Evolutionary conservation across 306 rosid species (phyloP), one percentile per base, ranked within the genome.

Genomic region (Rosa lucieae): DNA sequence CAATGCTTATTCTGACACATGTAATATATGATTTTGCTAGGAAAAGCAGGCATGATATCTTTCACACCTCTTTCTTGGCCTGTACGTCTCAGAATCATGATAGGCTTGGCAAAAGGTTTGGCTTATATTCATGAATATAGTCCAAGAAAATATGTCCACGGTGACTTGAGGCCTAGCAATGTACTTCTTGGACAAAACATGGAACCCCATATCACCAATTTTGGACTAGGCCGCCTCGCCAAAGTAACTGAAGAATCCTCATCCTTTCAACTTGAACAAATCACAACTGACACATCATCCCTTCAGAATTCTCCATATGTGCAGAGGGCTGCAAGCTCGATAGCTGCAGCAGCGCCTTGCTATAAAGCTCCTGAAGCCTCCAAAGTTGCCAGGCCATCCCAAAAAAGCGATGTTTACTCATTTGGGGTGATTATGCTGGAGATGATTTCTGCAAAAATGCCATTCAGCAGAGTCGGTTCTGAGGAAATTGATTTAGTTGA

Each of bases 381-480:
- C 52, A 92, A 91, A 82, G 84, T 86, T 61, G 88, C 91, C 89
- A 92, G 92, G 82, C 99, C 99, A 69, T 92, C 99, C 0, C 97
- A 94, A 87, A 94, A 94, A 80, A 91, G 97, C 97, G 97, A 94
- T 67, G 91, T 88, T 49, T 92, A 91, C 79, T 92, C 99, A 14
- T 92, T 82, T 52, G 99, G 99, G 51, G 99, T 92, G 88, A 89
- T 92, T 70, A 79, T 94, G 67, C 86, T 94, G 17, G 97, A 91
- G 76, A 89, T 94, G 88, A 92, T 94, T 77, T 86, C 95, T 2
- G 97, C 93, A 70, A 81, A 90, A 79, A 78, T 87, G 79, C 90
- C 98, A 0, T 76, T 92, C 32, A 85, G 87, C 65, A 92, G 83
- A 70, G 86, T 84, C 68, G 96, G 94, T 48, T 81, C 84, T 76